These are phyloP conservation scores for Castanea sativa DNA, from an alignment of 306 rosid genomes.

Conservation along the genomic window DNA sequence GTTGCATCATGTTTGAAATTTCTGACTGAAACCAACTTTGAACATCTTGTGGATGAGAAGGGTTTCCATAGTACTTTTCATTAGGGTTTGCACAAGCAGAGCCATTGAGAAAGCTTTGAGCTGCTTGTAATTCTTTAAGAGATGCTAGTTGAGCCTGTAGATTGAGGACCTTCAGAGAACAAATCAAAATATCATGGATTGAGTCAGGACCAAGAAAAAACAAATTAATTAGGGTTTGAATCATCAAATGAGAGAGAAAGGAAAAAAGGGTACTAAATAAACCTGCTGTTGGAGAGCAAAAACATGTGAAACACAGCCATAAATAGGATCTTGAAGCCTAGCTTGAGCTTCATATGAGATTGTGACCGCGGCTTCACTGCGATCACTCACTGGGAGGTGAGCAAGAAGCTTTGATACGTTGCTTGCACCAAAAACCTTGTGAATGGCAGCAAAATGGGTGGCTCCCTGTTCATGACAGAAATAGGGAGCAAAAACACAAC, in stretches of 20 bases:
- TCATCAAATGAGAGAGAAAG: neutral
- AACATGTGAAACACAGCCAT: conserved; percentile 71
- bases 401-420: conserved; percentile 69
- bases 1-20: conserved; percentile 36
- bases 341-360: conserved; percentile 80
- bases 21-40: conserved; percentile 54
- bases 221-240: conserved; percentile 25
- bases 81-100: conserved; percentile 55
- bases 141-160: conserved; percentile 84
- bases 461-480: conserved; percentile 67
- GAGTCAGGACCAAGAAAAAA: neutral
- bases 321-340: conserved; percentile 66
- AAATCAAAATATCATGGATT: conserved; percentile 9
- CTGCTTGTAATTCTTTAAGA: conserved; percentile 69
- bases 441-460: conserved; percentile 66
- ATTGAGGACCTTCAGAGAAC: conserved; percentile 61
- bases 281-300: conserved; percentile 77
- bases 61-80: conserved; percentile 41
- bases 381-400: conserved; percentile 66
- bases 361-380: conserved; percentile 68
- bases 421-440: conserved; percentile 84
- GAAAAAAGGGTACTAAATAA: neutral
- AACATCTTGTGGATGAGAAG: conserved; percentile 43
- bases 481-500: conserved; percentile 77
- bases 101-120: conserved; percentile 48